Conservation (phyloP, 108 stramenopile species). For the Pelagomonas calceolata region DNA sequence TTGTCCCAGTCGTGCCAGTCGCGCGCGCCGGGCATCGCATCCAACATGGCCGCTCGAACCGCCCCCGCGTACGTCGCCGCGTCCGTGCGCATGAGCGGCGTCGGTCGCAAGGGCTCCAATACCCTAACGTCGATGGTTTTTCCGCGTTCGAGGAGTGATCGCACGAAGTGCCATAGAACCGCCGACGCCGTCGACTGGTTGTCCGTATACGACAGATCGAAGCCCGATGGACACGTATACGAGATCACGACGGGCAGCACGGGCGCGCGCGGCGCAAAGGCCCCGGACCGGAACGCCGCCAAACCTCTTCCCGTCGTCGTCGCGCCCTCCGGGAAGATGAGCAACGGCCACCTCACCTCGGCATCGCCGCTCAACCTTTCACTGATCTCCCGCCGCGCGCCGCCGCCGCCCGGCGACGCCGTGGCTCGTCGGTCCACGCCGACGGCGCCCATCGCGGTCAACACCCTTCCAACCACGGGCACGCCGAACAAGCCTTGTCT, state of each 20-base stretch:
- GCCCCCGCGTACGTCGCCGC: neutral
- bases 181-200: neutral
- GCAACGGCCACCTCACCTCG: constrained; percentile 1
- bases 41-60: neutral
- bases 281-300: constrained; percentile 15
- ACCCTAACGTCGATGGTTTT: neutral
- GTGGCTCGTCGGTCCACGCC: neutral
- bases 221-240: constrained; percentile 3
- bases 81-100: neutral
- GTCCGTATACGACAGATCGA: neutral
- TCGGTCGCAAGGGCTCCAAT: neutral
- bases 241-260: constrained; percentile 23
- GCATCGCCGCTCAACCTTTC: neutral
- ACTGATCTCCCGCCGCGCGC: neutral
- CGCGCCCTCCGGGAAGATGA: constrained; percentile 27
- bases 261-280: constrained; percentile 17
- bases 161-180: neutral
- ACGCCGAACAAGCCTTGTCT: neutral
- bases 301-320: constrained; percentile 17
- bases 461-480: neutral
- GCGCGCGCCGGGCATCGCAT: neutral
- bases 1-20: neutral
- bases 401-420: neutral
- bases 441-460: neutral
- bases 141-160: neutral